Percentiles rank a stretch among this genome's conserved stretches.
Conservation (phyloP, 306 rosid species). For the Gastrolobium villosum region DNA sequence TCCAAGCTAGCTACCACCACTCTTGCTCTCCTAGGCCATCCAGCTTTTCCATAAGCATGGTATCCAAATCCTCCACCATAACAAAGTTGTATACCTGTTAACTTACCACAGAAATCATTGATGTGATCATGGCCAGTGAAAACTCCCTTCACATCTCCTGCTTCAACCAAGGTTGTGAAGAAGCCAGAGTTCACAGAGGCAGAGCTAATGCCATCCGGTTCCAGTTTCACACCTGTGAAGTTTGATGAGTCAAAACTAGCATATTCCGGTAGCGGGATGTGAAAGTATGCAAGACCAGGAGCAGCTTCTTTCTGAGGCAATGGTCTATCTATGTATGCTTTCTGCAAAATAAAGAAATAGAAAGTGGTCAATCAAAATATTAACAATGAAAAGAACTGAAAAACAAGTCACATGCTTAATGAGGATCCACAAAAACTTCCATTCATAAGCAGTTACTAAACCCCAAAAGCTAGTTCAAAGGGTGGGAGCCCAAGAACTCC, state of each 20-base stretch:
- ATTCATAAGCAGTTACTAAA: slow-evolving; percentile 14
- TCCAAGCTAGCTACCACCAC: slow-evolving; percentile 84
- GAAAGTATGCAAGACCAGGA: slow-evolving; percentile 87
- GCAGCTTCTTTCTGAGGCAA: slow-evolving; percentile 76
- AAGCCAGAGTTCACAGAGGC: slow-evolving; percentile 94
- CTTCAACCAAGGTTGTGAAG: slow-evolving; percentile 83
- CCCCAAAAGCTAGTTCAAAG: too few relatives aligned
- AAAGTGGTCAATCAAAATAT: slow-evolving; percentile 1
- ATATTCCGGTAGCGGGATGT: slow-evolving; percentile 92
- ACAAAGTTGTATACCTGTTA: slow-evolving; percentile 75
- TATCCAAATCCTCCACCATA: slow-evolving; percentile 94
- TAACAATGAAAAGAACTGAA: slow-evolving; percentile 32
- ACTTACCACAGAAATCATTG: slow-evolving; percentile 90
- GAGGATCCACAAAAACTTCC: slow-evolving; percentile 23
- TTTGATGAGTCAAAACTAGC: slow-evolving; percentile 73
- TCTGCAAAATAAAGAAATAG: slow-evolving; percentile 57
- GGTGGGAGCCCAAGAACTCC: too few relatives aligned
- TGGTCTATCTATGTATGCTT: slow-evolving; percentile 65
- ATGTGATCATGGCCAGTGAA: slow-evolving; percentile 91
- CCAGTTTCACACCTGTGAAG: slow-evolving; percentile 77
- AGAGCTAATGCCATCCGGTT: slow-evolving; percentile 72
- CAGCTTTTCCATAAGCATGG: slow-evolving; percentile 96
- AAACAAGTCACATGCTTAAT: slow-evolving; percentile 29
- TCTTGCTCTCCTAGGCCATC: slow-evolving; percentile 95
- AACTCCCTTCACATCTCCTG: slow-evolving; percentile 93